Conservation (phyloP, 441 rosid species). For the Croton laevigatus region DNA sequence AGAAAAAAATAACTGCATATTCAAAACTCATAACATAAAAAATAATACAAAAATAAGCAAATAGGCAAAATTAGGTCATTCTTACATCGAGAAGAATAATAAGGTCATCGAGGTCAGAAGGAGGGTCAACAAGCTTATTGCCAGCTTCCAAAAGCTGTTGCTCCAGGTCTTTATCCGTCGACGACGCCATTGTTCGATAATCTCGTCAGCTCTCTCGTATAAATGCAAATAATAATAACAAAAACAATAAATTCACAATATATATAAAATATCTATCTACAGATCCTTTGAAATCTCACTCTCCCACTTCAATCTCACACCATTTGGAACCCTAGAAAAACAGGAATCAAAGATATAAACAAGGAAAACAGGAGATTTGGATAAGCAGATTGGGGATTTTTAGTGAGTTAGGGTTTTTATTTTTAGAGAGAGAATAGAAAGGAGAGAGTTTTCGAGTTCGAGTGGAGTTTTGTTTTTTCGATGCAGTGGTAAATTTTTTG, state of each 20-base stretch:
- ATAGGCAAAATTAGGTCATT: slow-evolving; percentile 9
- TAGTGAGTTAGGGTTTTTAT: slow-evolving; percentile 27
- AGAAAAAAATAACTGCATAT: neutral
- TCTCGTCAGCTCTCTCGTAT: neutral
- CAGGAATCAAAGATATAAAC: slow-evolving; percentile 18
- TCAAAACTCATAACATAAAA: neutral
- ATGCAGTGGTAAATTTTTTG: neutral
- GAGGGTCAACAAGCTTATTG: slow-evolving; percentile 58
- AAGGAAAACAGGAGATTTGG: slow-evolving; percentile 14
- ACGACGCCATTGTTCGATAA: slow-evolving; percentile 39
- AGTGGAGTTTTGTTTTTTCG: neutral
- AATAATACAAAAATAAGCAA: neutral
- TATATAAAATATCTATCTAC: slow-evolving; percentile 10
- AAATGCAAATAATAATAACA: too few species aligned
- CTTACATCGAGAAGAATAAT: slow-evolving; percentile 90
- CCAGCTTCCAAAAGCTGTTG: slow-evolving; percentile 76
- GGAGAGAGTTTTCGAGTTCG: neutral
- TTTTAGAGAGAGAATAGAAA: slow-evolving; percentile 6
- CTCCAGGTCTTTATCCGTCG: slow-evolving; percentile 62
- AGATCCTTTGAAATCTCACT: slow-evolving; percentile 39
- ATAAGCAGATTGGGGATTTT: slow-evolving; percentile 6
- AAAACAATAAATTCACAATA: too few species aligned
- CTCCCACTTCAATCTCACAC: slow-evolving; percentile 34
- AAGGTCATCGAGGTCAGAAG: slow-evolving; percentile 66
- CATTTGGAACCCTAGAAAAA: slow-evolving; percentile 29